Evolutionary conservation across 192 early-diverging fungal genomes (phyloP), one percentile per base, ranked within the genome.

Genomic region (Coemansia sp.): DNA sequence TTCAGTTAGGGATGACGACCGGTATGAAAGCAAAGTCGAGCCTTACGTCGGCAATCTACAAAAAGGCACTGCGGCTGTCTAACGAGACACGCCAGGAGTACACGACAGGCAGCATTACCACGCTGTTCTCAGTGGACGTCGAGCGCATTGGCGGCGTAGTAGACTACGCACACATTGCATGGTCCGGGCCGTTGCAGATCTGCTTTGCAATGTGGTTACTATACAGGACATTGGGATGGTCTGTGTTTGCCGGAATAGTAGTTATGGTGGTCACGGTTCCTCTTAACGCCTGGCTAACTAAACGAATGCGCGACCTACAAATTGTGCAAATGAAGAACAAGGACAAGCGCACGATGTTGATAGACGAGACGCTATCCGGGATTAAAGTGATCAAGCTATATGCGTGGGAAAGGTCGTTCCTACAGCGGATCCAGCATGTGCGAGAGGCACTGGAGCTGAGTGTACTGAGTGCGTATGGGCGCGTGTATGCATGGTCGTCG

Each of bases 381-480:
- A 94, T 95, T 63, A 91, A 90, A 61, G 91, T 98, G 17, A 95
- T 98, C 82, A 98, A 96, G 68, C 81, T 98, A 26, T 98, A 96
- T 67, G 94, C 96, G 23, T 98, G 93, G 92, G 94, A 94, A 70
- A 72, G 73, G 0, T 82, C 89, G 23, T 95, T 96, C 62, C 67
- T 90, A 56, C 76, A 91, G 3, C 60, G 73, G 56, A 81, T 89
- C 44, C 60, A 57, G 24, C 46, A 80, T 42, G 85, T 95, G 40
- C 84, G 94, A 42, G 84, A 88, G 67, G 86, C 90, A 49, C 53
- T 85, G 18, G 94, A 96, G 76, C 74, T 98, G 59, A 71, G 59
- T 28, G 89, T 87, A 18, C 74, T 98, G 46, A 86, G 84, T 64
- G 88, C 84, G 52, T 87, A 92, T 58, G 92, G 89, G 58, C 73